Conservation (phyloP, 495 filamentous ascomycete species). For the Trichoderma reesei region DNA sequence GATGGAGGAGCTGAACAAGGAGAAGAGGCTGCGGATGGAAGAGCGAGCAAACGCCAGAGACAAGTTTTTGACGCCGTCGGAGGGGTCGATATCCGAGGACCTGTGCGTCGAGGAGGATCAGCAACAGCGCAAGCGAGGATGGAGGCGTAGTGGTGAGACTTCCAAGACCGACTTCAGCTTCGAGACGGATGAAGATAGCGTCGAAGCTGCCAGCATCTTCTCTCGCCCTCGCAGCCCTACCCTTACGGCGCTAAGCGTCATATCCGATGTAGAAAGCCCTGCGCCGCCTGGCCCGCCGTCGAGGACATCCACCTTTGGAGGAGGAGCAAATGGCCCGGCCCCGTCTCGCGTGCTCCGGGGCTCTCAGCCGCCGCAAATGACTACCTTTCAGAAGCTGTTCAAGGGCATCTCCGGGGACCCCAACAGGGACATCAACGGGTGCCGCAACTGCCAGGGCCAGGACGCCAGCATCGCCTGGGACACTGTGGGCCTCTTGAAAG, state of each 20-base stretch:
- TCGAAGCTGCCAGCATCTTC: conserved; percentile 52
- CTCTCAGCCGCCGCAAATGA: conserved; percentile 20
- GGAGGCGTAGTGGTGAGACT: conserved; percentile 42
- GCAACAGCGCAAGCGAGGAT: conserved; percentile 31
- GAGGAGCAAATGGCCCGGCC: too few relatives aligned
- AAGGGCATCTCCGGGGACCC: conserved; percentile 30
- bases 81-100: conserved; percentile 35
- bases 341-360: not conserved
- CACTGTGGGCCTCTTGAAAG: conserved; percentile 56
- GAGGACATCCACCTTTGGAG: conserved; percentile 3
- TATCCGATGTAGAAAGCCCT: conserved; percentile 15
- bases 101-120: conserved; percentile 43
- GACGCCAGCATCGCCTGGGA: conserved; percentile 60
- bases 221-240: conserved; percentile 49
- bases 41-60: conserved; percentile 38
- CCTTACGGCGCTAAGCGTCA: conserved; percentile 23
- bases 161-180: conserved; percentile 32
- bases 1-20: conserved; percentile 51
- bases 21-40: conserved; percentile 44
- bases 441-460: conserved; percentile 51
- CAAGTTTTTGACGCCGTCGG: conserved; percentile 19
- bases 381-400: conserved; percentile 42
- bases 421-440: conserved; percentile 28
- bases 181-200: conserved; percentile 47
- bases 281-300: not conserved